phyloP scores from a whole-genome alignment of 2,329 filamentous ascomycete species.

The Botrytis fabae region DNA sequence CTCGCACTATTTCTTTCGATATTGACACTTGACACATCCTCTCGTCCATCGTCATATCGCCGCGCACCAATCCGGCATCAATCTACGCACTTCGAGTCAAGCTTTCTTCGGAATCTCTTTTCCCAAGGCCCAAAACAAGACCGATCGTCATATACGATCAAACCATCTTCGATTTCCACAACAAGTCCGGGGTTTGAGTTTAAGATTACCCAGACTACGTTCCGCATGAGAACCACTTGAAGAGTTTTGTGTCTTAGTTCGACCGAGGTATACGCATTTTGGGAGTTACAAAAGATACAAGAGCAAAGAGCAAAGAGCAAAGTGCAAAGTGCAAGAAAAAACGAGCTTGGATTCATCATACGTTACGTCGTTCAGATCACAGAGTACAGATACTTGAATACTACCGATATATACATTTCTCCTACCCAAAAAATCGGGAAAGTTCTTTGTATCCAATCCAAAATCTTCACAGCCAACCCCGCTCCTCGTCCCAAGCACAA shows the following conservation, averaged over 20 bases:
- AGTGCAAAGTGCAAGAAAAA: neutral
- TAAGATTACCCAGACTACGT: neutral
- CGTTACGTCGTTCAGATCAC: neutral
- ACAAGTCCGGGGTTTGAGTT: slow-evolving; percentile 16
- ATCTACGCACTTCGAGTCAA: neutral
- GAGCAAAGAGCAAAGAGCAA: neutral
- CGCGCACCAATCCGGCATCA: neutral
- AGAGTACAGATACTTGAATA: neutral
- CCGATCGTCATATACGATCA: neutral
- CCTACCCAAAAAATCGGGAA: neutral
- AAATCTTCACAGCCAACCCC: neutral
- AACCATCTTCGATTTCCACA: neutral
- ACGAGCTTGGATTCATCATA: neutral
- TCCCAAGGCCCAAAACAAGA: neutral
- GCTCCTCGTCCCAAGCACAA: neutral
- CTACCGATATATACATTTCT: neutral
- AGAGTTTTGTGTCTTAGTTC: neutral
- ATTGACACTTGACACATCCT: neutral
- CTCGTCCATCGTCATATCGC: neutral
- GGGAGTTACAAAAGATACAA: neutral
- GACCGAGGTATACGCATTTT: slow-evolving; percentile 12
- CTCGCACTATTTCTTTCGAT: neutral
- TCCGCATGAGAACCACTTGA: slow-evolving; percentile 7
- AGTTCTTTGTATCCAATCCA: neutral
- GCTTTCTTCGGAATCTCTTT: neutral